Base-by-base conservation (phyloP, 1,139 yeast species). In the Eremothecium coryli region DNA sequence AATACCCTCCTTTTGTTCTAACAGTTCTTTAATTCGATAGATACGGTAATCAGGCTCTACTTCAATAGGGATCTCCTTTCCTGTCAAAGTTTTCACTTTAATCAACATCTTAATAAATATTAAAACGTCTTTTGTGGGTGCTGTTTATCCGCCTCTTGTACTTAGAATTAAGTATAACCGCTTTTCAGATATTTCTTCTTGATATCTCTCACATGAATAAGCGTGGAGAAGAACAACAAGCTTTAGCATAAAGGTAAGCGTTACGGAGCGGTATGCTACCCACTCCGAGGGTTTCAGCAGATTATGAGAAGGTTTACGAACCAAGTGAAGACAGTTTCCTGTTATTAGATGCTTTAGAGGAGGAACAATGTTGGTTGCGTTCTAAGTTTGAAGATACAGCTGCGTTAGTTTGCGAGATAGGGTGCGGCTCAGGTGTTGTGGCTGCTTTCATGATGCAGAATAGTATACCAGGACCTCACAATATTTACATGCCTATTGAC, bases 1-100 rank as follows among this genome's bases (percentile, higher is more conserved):
- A 39, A 90, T 90, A 3, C 98, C 98, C 58, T 90, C 98, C 54
- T 86, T 84, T 54, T 90, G 96, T 60, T 90, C 97, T 66, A 90
- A 76, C 60, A 82, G 73, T 58, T 90, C 97, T 62, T 90, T 90
- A 62, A 90, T 77, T 35, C 84, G 74, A 46, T 78, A 73, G 41
- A 88, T 79, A 66, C 65, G 48, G 31, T 85, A 94, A 7, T 71
- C 58, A 32, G 85, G 77, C 49, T 82, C 90, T 33, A 85, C 74
- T 47, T 81, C 88, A 38, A 85, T 76, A 41, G 82, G 76, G 54
- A 84, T 84, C 73, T 74, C 55, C 29, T 90, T 79, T 8, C 90
- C 90, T 1, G 93, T 81, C 44, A 82, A 66, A 26, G 93, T 82
- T 67, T 65, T 53, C 9, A 56, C 60, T 40, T 54, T 56, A 29